phyloP scores from a whole-genome alignment of 2,329 filamentous ascomycete genomes.

The Fusarium napiforme region DNA sequence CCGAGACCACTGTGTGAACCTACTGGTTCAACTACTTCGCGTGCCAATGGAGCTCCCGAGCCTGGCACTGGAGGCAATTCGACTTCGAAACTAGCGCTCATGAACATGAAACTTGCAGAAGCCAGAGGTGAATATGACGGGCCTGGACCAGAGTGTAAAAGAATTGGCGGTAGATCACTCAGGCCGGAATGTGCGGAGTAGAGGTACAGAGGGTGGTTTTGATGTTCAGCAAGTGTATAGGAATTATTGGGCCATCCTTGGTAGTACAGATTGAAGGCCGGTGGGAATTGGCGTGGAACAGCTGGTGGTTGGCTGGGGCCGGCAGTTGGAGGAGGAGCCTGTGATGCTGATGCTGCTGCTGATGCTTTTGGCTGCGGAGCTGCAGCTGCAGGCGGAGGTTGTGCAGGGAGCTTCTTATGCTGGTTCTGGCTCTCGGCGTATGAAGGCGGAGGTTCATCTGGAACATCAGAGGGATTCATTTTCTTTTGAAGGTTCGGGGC shows the following conservation, averaged over 20 bases:
- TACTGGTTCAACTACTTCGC: conserved; percentile 22
- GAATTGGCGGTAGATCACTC: conserved; percentile 22
- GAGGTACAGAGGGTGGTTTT: conserved; percentile 36
- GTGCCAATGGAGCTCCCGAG: conserved; percentile 7
- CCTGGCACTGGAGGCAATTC: conserved; percentile 33
- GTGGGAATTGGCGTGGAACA: conserved; percentile 33
- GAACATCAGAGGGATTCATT: neutral
- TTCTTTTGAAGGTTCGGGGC: conserved; percentile 6
- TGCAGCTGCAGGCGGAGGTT: neutral
- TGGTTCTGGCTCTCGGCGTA: conserved; percentile 17
- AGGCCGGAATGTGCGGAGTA: conserved; percentile 27
- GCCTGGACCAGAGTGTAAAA: conserved; percentile 40
- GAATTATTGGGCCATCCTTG: neutral
- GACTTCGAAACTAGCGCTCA: conserved; percentile 33
- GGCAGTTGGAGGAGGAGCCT: neutral
- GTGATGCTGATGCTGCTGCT: neutral
- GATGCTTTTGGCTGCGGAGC: neutral
- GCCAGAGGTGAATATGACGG: conserved; percentile 30
- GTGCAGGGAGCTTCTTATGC: neutral
- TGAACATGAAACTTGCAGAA: conserved; percentile 26
- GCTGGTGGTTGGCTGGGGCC: conserved; percentile 2
- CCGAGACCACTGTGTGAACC: conserved; percentile 17
- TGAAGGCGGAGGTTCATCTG: conserved; percentile 22
- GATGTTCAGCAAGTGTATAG: conserved; percentile 34
- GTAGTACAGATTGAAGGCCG: conserved; percentile 37